Conservation (phyloP, 1,284 basidiomycete species). For the Marasmius tenuissimus region DNA sequence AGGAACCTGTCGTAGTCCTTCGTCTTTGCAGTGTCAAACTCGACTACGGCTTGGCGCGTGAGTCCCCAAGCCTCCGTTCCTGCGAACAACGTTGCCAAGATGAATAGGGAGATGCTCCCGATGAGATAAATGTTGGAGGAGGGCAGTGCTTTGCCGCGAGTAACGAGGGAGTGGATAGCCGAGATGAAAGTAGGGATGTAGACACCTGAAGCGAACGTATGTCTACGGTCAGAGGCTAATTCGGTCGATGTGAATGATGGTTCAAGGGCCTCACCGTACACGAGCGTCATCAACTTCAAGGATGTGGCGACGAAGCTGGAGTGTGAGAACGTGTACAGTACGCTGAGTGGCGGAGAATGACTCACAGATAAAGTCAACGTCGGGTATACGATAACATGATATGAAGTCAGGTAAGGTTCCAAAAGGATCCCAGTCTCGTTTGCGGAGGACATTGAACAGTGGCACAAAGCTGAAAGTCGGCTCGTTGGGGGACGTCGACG, state of each 20-base stretch:
- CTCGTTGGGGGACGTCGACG: too few relatives aligned
- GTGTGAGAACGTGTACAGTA: background rate
- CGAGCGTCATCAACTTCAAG: background rate
- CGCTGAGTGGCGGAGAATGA: background rate
- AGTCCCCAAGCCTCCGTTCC: background rate
- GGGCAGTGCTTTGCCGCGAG: background rate
- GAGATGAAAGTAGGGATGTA: background rate
- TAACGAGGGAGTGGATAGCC: background rate
- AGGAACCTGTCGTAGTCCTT: background rate
- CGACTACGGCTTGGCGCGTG: background rate
- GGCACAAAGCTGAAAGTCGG: too few relatives aligned
- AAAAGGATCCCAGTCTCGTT: background rate
- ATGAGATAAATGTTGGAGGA: background rate
- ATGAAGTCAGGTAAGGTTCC: background rate
- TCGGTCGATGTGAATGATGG: background rate
- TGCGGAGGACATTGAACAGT: background rate
- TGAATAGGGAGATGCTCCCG: background rate
- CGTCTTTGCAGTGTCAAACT: background rate
- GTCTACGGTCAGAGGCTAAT: background rate
- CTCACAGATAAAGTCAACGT: background rate
- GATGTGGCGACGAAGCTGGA: background rate
- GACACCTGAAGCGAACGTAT: background rate
- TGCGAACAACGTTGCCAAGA: background rate
- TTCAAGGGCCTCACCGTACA: background rate
- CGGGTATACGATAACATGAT: background rate